These are phyloP conservation scores for Hypoxylon lienhwacheense DNA, from an alignment of 495 filamentous ascomycete species.

Conservation along the genomic window DNA sequence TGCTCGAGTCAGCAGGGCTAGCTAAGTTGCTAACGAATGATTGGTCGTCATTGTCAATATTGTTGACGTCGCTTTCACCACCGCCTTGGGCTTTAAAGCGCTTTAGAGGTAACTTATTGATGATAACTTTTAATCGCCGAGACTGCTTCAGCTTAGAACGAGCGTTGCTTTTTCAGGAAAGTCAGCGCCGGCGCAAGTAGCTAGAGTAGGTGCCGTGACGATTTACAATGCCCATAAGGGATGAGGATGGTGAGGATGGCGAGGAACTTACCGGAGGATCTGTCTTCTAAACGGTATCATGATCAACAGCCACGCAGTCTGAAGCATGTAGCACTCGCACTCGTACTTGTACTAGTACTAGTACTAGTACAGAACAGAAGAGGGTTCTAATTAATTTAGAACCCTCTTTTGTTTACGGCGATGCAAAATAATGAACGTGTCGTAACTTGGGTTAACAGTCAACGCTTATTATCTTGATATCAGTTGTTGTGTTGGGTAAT, in stretches of 20 bases:
- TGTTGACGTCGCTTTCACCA: background rate
- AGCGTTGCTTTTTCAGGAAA: slow-evolving; percentile 19
- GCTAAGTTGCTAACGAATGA: slow-evolving; percentile 17
- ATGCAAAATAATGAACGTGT: background rate
- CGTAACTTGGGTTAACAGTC: background rate
- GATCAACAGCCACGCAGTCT: no score
- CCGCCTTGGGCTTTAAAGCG: background rate
- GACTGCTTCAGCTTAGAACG: slow-evolving; percentile 15
- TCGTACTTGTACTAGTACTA: no score
- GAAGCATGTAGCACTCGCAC: no score
- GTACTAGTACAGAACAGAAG: background rate
- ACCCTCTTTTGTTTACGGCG: background rate
- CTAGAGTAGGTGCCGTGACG: no score
- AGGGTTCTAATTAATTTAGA: slow-evolving; percentile 20
- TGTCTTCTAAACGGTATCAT: slow-evolving; percentile 22
- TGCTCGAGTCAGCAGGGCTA: slow-evolving; percentile 6
- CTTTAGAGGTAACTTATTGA: slow-evolving; percentile 19
- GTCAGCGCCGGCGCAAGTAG: slow-evolving; percentile 4
- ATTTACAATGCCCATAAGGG: no score
- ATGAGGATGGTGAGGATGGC: background rate
- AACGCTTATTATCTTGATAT: background rate
- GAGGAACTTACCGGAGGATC: slow-evolving; percentile 17
- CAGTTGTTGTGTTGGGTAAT: no score
- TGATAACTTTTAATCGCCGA: slow-evolving; percentile 3
- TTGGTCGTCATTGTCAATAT: slow-evolving; percentile 19